Evolutionary conservation across 148 eudicot genomes (phyloP).

Genomic region (Cornus florida): DNA sequence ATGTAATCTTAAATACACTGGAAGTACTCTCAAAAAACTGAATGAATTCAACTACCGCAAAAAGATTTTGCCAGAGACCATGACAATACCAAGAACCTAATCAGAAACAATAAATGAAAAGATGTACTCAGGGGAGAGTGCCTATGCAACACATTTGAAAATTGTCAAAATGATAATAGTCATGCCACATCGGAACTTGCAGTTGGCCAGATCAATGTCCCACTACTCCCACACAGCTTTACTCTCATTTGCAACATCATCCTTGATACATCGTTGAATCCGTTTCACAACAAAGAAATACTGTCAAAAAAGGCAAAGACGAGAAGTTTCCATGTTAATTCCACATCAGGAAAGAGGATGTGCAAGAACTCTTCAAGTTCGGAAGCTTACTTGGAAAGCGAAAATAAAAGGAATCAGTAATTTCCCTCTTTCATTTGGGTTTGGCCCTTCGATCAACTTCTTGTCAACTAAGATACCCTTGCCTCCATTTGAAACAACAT

Average conservation of each 20-base stretch:
- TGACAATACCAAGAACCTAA: not conserved
- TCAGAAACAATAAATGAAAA: no score
- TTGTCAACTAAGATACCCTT: constrained; percentile 67
- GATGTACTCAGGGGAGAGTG: no score
- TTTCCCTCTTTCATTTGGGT: constrained; percentile 77
- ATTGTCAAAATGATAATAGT: no score
- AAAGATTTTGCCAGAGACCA: constrained; percentile 1
- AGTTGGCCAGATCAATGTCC: constrained; percentile 12
- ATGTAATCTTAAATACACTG: no score
- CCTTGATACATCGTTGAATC: constrained; percentile 42
- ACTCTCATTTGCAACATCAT: constrained; percentile 53
- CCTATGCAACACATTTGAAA: no score
- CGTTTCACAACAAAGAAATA: constrained; percentile 59
- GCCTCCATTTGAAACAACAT: constrained; percentile 67
- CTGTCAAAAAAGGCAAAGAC: constrained; percentile 25
- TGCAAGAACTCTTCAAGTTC: not conserved
- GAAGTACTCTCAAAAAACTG: not conserved
- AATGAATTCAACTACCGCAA: constrained; percentile 6
- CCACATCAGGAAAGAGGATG: not conserved
- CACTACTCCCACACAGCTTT: constrained; percentile 56
- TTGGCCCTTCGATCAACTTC: constrained; percentile 88
- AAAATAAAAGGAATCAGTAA: constrained; percentile 63
- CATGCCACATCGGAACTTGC: constrained; percentile 4
- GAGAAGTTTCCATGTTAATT: not conserved
- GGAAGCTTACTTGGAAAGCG: constrained; percentile 65